Evolutionary conservation across 441 rosid species (phyloP).

Genomic region (Viola pubescens): DNA sequence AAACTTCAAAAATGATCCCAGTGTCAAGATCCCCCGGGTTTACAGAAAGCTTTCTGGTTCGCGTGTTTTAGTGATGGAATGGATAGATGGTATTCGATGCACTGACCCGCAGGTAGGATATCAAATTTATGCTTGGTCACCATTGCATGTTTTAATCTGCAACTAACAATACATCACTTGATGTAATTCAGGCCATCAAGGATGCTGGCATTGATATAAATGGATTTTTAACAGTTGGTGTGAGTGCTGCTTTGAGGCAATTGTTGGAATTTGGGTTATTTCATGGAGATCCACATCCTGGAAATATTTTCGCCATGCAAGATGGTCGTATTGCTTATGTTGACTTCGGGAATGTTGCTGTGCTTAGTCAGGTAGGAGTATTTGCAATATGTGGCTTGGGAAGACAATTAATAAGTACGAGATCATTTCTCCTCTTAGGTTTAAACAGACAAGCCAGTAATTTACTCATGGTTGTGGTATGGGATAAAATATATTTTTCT

Average conservation of each 20-base stretch:
- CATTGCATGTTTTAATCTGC: slow-evolving; percentile 10
- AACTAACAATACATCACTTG: slow-evolving; percentile 11
- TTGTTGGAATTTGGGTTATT: slow-evolving; percentile 85
- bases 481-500: neutral
- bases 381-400: slow-evolving; percentile 6
- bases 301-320: slow-evolving; percentile 91
- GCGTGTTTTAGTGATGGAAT: slow-evolving; percentile 92
- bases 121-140: slow-evolving; percentile 8
- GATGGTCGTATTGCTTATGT: slow-evolving; percentile 97
- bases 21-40: slow-evolving; percentile 87
- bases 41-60: slow-evolving; percentile 79
- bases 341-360: slow-evolving; percentile 98
- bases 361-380: slow-evolving; percentile 76
- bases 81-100: slow-evolving; percentile 98
- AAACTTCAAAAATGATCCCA: slow-evolving; percentile 87
- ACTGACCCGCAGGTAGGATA: slow-evolving; percentile 79
- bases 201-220: slow-evolving; percentile 77
- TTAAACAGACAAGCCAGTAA: neutral
- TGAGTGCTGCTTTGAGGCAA: slow-evolving; percentile 91
- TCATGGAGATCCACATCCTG: slow-evolving; percentile 99
- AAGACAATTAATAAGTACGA: slow-evolving; percentile 3
- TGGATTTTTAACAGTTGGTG: slow-evolving; percentile 90
- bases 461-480: neutral
- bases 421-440: slow-evolving; percentile 3
- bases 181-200: slow-evolving; percentile 62